phyloP scores from a whole-genome alignment of 306 rosid genomes.

The Medicago arabica region DNA sequence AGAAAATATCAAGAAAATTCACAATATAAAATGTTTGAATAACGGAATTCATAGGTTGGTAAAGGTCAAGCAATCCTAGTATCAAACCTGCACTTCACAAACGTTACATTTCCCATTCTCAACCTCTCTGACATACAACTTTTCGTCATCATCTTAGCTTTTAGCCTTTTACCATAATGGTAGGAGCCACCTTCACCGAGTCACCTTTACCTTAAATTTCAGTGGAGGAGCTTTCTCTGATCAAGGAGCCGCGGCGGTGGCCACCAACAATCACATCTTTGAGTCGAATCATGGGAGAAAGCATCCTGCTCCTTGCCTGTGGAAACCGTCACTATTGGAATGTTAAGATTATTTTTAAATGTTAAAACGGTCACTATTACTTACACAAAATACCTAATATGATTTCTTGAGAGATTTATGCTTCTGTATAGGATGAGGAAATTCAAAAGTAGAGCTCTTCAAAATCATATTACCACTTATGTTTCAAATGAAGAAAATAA shows the following conservation, averaged over 20 bases:
- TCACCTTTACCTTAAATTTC: constrained; percentile 38
- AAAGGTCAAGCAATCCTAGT: constrained; percentile 46
- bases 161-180: constrained; percentile 34
- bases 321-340: constrained; percentile 5
- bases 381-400: constrained; percentile 3
- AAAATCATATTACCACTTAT: not conserved
- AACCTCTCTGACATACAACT: constrained; percentile 41
- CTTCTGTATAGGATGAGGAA: constrained; percentile 4
- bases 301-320: constrained; percentile 69
- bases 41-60: constrained; percentile 39
- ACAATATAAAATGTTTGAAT: constrained; percentile 47
- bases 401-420: constrained; percentile 19
- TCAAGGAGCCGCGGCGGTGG: constrained; percentile 69
- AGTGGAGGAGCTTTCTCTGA: constrained; percentile 62
- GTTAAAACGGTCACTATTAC: not conserved
- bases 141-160: constrained; percentile 74
- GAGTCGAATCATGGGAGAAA: constrained; percentile 77
- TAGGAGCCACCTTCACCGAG: constrained; percentile 19
- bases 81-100: constrained; percentile 43
- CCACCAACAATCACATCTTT: constrained; percentile 85
- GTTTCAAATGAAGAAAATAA: constrained; percentile 16
- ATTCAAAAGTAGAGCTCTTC: constrained; percentile 9
- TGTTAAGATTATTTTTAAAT: constrained; percentile 31
- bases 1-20: constrained; percentile 37
- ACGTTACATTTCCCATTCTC: constrained; percentile 18